Percentiles rank a stretch among this genome's conserved stretches.
phyloP scores from a whole-genome alignment of 768 basidiomycete species.

The Pulveroboletus sp. region DNA sequence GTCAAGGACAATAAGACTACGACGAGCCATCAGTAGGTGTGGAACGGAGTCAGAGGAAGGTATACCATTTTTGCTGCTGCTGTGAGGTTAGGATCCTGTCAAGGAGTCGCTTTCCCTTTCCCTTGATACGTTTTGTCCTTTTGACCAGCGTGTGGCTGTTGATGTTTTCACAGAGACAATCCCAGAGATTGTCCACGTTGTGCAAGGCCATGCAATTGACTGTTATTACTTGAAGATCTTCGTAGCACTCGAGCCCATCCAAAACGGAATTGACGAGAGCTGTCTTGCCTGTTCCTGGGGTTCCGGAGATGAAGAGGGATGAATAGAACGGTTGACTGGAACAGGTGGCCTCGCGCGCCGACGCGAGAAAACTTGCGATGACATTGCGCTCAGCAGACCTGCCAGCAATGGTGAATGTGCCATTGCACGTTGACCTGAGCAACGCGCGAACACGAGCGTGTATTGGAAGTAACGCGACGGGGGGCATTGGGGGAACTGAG shows the following conservation, averaged over 20 bases:
- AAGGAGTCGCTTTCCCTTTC: slow-evolving; percentile 46
- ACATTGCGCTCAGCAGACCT: slow-evolving; percentile 58
- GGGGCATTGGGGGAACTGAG: slow-evolving; percentile 58
- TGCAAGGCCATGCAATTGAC: slow-evolving; percentile 82
- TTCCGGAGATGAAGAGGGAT: slow-evolving; percentile 84
- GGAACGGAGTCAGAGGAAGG: background rate
- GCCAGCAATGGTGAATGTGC: slow-evolving; percentile 52
- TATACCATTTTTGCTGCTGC: slow-evolving; percentile 50
- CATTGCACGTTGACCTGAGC: slow-evolving; percentile 67
- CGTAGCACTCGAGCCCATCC: slow-evolving; percentile 33
- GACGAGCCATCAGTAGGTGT: slow-evolving; percentile 18
- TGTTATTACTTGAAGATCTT: slow-evolving; percentile 45
- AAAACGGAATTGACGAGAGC: slow-evolving; percentile 73
- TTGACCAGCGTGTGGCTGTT: slow-evolving; percentile 32
- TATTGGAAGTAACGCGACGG: slow-evolving; percentile 40
- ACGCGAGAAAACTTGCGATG: slow-evolving; percentile 55
- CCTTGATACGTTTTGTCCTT: slow-evolving; percentile 34
- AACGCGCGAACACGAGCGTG: slow-evolving; percentile 62
- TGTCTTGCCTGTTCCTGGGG: slow-evolving; percentile 91
- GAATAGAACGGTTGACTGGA: slow-evolving; percentile 26
- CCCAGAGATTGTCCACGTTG: slow-evolving; percentile 66
- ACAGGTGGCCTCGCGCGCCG: slow-evolving; percentile 39
- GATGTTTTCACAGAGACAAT: slow-evolving; percentile 57
- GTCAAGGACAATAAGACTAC: slow-evolving; percentile 74
- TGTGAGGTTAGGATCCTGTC: slow-evolving; percentile 41